Evolutionary conservation across 176 grass and related monocot species (phyloP).

Genomic region (Lolium perenne): DNA sequence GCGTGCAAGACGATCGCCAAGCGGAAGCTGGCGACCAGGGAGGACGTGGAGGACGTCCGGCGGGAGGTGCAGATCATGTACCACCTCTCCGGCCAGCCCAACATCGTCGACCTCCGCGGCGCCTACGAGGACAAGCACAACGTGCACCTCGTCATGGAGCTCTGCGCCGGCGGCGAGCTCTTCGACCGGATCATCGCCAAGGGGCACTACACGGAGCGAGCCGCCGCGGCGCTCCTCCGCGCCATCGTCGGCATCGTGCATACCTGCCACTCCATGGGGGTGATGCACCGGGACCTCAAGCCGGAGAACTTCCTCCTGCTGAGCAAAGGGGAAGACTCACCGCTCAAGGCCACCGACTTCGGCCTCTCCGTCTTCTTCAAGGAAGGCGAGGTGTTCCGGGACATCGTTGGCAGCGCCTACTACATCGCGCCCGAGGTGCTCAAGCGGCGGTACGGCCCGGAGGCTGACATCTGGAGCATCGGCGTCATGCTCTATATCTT

Average conservation of each 20-base stretch:
- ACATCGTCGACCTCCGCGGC: slow-evolving; percentile 65
- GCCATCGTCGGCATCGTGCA: slow-evolving; percentile 67
- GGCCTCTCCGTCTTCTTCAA: slow-evolving; percentile 89
- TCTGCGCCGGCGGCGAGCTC: slow-evolving; percentile 86
- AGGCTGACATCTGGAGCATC: slow-evolving; percentile 87
- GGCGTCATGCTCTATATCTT: slow-evolving; percentile 94
- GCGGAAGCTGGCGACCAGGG: slow-evolving; percentile 58
- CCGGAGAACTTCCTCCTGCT: slow-evolving; percentile 82
- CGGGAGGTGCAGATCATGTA: slow-evolving; percentile 95
- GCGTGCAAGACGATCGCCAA: slow-evolving; percentile 89
- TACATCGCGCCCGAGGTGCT: slow-evolving; percentile 88
- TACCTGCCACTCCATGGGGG: slow-evolving; percentile 55
- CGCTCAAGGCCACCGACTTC: slow-evolving; percentile 84
- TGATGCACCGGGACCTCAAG: slow-evolving; percentile 89
- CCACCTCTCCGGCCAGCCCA: slow-evolving; percentile 73
- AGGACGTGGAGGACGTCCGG: slow-evolving; percentile 76
- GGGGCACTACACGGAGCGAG: slow-evolving; percentile 84
- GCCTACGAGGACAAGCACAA: slow-evolving; percentile 84
- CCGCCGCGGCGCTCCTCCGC: slow-evolving; percentile 55
- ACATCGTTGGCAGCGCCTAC: slow-evolving; percentile 82
- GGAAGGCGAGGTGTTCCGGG: slow-evolving; percentile 68
- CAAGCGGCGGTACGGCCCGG: slow-evolving; percentile 70
- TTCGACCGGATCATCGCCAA: slow-evolving; percentile 87
- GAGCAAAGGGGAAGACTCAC: slow-evolving; percentile 61
- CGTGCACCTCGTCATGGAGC: slow-evolving; percentile 93